Base-by-base conservation (phyloP, 495 filamentous ascomycete species). In the Hapsidospora chrysogenum region DNA sequence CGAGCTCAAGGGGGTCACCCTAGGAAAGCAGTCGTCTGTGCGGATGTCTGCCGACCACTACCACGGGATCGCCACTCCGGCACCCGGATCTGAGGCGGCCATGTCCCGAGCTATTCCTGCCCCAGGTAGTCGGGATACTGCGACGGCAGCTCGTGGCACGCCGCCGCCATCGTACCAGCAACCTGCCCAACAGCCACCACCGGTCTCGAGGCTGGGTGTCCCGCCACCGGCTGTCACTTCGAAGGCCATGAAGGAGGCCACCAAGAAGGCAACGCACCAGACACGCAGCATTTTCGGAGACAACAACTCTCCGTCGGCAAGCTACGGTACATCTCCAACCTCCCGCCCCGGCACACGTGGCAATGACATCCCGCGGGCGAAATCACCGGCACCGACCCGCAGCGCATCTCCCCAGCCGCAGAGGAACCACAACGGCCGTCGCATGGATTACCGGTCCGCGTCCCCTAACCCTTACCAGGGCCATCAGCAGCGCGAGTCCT, bases 11-110 rank as follows among this genome's bases (percentile, higher is more conserved):
- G 83, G 78, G 0, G 77, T 82, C 10, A 64, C 57, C 0, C 38
- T 40, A 7, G 50, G 51, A 9, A 92, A 87, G 52, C 74, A 80
- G 37, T 69, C 80, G 7, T 72, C 73, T 11, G 60, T 60, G n/a
- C 70, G 92, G 11, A 74, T 92, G 28, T 93, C 89, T 9, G 92
- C 87, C 28, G 92, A 99, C 49, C 72, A 80, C 41, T 95, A 92
- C 53, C 82, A 89, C 47, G 92, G 92, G 17, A 73, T 99, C 31
- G 61, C 78, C 32, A 92, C 85, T 0, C 89, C 92, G 2, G 76
- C 67, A 9, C 85, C 78, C 9, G 66, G 63, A 33, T 14, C 43
- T 10, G 53, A 48, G 52, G 38, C 52, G 3, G 41, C 49, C 16
- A 48, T 47, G 15, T 55, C 55, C 4, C 42, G 51, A 2, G 52